phyloP scores from a whole-genome alignment of 2,329 filamentous ascomycete species.

The Ophiostoma ips region DNA sequence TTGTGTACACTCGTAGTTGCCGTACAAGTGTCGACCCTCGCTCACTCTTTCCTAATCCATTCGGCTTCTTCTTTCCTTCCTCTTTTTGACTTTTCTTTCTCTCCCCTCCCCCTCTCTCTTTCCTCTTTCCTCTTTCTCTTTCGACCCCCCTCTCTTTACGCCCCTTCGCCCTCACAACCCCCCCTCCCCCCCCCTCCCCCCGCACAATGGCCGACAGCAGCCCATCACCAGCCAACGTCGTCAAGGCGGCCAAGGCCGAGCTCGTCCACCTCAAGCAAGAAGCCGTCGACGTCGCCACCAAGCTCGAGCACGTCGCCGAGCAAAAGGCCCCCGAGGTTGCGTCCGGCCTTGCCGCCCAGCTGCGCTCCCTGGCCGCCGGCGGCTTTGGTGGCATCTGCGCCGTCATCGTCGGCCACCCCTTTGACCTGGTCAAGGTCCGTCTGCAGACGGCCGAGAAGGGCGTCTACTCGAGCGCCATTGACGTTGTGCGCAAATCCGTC shows the following conservation, averaged over 20 bases:
- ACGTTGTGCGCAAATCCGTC: conserved; percentile 80
- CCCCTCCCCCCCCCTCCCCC: neutral
- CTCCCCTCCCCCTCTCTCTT: neutral
- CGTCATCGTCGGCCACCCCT: conserved; percentile 88
- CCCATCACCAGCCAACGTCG: conserved; percentile 16
- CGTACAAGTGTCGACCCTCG: neutral
- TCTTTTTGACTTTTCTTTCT: neutral
- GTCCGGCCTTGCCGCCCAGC: conserved; percentile 28
- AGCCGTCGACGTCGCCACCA: conserved; percentile 1
- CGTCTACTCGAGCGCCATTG: conserved; percentile 78
- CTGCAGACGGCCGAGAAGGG: conserved; percentile 92
- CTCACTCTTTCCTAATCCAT: too few species aligned
- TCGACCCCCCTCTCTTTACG: neutral
- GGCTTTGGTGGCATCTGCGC: conserved; percentile 90
- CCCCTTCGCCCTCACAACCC: neutral
- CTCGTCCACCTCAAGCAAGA: conserved; percentile 32
- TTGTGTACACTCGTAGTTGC: neutral
- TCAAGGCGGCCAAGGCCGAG: conserved; percentile 26
- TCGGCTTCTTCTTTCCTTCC: neutral
- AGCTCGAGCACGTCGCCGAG: conserved; percentile 5
- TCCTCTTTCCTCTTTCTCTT: neutral
- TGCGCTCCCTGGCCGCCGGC: conserved; percentile 76
- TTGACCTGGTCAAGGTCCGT: conserved; percentile 94
- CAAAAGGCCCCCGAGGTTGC: conserved; percentile 16
- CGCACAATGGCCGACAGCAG: conserved; percentile 4